Base-by-base conservation (phyloP, 345 rosid species). In the Arabidopsis suecica region DNA sequence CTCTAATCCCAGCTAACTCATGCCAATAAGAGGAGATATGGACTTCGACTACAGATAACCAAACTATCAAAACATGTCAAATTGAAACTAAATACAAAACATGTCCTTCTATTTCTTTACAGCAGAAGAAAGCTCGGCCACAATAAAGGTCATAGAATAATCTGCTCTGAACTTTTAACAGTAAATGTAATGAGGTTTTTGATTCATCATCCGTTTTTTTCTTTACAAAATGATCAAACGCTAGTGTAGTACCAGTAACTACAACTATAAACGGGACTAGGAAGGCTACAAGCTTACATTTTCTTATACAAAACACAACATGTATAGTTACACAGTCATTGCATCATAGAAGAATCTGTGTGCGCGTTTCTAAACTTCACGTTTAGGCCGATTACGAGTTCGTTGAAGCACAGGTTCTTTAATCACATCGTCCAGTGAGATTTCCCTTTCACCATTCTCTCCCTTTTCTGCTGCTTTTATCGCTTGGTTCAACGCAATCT, bases 351-450 rank as follows among this genome's bases (percentile, higher is more conserved):
- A 61, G 56, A 75, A 59, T 12, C n/a, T 53, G 45, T 41, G 14
- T 11, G n/a, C 4, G n/a, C 9, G 47, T 7, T 14, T 64, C 69
- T 84, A 88, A 44, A 74, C 87, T 79, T 87, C 81, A 73, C 88
- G 83, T 75, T 89, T 93, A 45, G 98, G 98, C 20, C 98, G 88
- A 74, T 88, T 87, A 50, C 97, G 72, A 3, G 84, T 61, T 18
- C 85, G 86, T 55, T 82, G 84, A 76, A 82, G 69, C 18, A 73
- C 89, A 3, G 88, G 86, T 73, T 87, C 87, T 73, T 79, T 64
- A 44, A 78, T 75, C 71, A 78, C 56, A 72, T 86, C 81, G 65
- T 85, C 85, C 28, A 79, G 23, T 3, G 79, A 65, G 65, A 66
- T 65, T 5, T 77, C 88, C 55, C 69, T 78, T 12, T 60, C 81